phyloP scores from a whole-genome alignment of 371 early-diverging fungal species.

The Mortierella polycephala region DNA sequence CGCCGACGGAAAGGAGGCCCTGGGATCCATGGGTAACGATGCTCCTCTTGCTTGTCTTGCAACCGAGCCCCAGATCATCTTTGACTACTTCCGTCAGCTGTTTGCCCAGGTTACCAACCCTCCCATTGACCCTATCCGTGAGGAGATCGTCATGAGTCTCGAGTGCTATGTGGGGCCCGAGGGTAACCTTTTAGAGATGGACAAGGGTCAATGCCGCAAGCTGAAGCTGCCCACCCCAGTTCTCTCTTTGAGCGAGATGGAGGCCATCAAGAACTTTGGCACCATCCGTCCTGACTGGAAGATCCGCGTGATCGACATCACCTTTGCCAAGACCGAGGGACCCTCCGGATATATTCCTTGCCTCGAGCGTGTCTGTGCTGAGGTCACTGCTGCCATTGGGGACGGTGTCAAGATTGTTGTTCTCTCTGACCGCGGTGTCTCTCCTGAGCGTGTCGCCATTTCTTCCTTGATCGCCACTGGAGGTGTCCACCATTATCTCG shows the following conservation, averaged over 20 bases:
- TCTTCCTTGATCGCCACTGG: slow-evolving; percentile 92
- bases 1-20: slow-evolving; percentile 90
- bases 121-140: slow-evolving; percentile 98
- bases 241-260: slow-evolving; percentile 83
- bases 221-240: slow-evolving; percentile 88
- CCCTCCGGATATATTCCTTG: slow-evolving; percentile 78
- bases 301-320: slow-evolving; percentile 88
- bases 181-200: slow-evolving; percentile 91
- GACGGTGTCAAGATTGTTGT: slow-evolving; percentile 84
- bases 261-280: slow-evolving; percentile 77
- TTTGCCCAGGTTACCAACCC: slow-evolving; percentile 98
- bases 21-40: slow-evolving; percentile 99
- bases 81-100: slow-evolving; percentile 96
- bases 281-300: slow-evolving; percentile 76
- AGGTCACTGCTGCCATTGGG: slow-evolving; percentile 84
- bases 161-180: slow-evolving; percentile 95
- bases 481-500: slow-evolving; percentile 94
- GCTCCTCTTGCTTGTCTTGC: slow-evolving; percentile 94
- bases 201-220: slow-evolving; percentile 80
- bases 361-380: slow-evolving; percentile 86
- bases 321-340: slow-evolving; percentile 82
- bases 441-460: slow-evolving; percentile 82
- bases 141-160: slow-evolving; percentile 96
- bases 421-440: slow-evolving; percentile 81
- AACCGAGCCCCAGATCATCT: slow-evolving; percentile 86